Conservation (phyloP, 2,329 filamentous ascomycete genomes). For the Cercospora sojina region DNA sequence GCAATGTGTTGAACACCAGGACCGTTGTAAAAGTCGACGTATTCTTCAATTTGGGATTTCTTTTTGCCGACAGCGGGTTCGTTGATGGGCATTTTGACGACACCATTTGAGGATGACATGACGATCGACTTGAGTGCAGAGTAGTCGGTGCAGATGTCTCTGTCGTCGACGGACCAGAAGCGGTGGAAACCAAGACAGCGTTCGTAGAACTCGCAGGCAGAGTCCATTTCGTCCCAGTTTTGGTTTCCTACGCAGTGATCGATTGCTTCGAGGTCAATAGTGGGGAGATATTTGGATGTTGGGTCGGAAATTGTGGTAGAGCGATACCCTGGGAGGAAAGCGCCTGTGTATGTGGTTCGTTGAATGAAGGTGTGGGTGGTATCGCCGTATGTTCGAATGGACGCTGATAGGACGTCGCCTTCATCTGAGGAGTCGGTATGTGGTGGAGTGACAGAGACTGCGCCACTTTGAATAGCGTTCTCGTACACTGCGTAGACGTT, state of each 20-base stretch:
- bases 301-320: constrained; percentile 48
- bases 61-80: constrained; percentile 88
- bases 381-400: constrained; percentile 89
- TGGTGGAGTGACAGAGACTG: constrained; percentile 63
- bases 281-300: constrained; percentile 55
- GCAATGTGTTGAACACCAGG: constrained; percentile 93
- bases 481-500: constrained; percentile 77
- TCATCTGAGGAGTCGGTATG: constrained; percentile 54
- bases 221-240: constrained; percentile 85
- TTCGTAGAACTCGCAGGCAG: constrained; percentile 72
- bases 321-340: constrained; percentile 82
- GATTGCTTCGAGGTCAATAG: constrained; percentile 69
- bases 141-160: constrained; percentile 88
- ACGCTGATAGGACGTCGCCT: constrained; percentile 69
- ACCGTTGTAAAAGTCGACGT: constrained; percentile 82
- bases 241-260: constrained; percentile 98
- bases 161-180: constrained; percentile 96
- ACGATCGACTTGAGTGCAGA: constrained; percentile 85
- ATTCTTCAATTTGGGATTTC: constrained; percentile 89
- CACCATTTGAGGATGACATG: constrained; percentile 72
- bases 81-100: constrained; percentile 98
- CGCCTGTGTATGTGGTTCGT: constrained; percentile 66
- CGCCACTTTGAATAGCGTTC: constrained; percentile 66
- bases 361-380: constrained; percentile 91
- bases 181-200: constrained; percentile 87